Evolutionary conservation across 2,329 filamentous ascomycete genomes (phyloP).

Genomic region (Fusarium continuum): DNA sequence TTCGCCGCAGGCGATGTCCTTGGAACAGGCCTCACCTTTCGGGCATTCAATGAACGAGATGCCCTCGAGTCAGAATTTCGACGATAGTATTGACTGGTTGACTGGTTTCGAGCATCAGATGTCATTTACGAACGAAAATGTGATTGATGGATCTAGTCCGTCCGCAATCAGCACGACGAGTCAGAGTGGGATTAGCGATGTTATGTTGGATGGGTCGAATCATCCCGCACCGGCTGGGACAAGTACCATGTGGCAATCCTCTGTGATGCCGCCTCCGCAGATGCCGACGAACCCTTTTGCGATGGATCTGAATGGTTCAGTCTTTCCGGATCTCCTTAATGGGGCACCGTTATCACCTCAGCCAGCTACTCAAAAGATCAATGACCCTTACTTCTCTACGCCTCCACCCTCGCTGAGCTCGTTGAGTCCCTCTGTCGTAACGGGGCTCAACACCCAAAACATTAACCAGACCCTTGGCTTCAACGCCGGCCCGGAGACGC

Average conservation of each 20-base stretch:
- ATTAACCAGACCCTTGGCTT: constrained; percentile 74
- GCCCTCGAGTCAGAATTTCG: constrained; percentile 66
- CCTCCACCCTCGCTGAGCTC: constrained; percentile 78
- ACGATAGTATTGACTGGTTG: constrained; percentile 85
- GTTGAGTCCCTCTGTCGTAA: constrained; percentile 76
- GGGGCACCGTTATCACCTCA: constrained; percentile 81
- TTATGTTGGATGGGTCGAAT: constrained; percentile 85
- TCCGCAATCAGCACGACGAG: constrained; percentile 96
- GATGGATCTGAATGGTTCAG: constrained; percentile 76
- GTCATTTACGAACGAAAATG: constrained; percentile 78
- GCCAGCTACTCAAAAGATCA: constrained; percentile 73
- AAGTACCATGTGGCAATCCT: constrained; percentile 73
- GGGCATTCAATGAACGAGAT: constrained; percentile 66
- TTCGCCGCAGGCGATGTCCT: constrained; percentile 72
- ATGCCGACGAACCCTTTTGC: constrained; percentile 75
- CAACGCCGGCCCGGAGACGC: constrained; percentile 73
- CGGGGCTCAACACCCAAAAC: constrained; percentile 68
- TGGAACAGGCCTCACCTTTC: constrained; percentile 71
- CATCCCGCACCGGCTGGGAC: constrained; percentile 64
- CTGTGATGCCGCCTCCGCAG: constrained; percentile 74
- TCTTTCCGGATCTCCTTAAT: constrained; percentile 80
- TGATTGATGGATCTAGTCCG: constrained; percentile 91
- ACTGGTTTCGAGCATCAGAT: constrained; percentile 83
- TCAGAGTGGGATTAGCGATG: constrained; percentile 89
- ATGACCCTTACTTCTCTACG: constrained; percentile 81